Base-by-base conservation (phyloP, 2,329 filamentous ascomycete genomes). In the Xylaria hypoxylon region DNA sequence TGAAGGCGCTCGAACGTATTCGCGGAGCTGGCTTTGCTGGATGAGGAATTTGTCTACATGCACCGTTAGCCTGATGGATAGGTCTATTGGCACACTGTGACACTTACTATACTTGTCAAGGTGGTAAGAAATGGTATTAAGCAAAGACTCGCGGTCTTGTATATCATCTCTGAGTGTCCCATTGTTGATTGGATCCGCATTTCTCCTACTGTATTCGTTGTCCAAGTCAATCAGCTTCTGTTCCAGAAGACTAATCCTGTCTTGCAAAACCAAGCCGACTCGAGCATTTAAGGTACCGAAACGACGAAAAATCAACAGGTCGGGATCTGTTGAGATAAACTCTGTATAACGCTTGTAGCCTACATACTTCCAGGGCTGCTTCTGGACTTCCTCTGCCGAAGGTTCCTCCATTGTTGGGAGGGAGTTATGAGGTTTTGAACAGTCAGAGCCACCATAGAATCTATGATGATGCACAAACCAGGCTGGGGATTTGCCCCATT, bases 271-370 rank as follows among this genome's bases (percentile, higher is more conserved):
- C 5, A 80, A 68, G 1, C 75, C 65, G 13, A 78, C 64, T 35
- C 78, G 67, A 6, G 68, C 64, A 47, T 78, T 79, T 0, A 79
- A 67, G 0, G 69, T 59, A 7, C 71, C 70, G 53, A 81, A 80
- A 13, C 77, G 73, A 5, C 78, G 73, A 3, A 80, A 72, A 7
- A 80, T 72, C 24, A 73, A 68, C n/a, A 77, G 71, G 47, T 77
- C 77, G 17, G 72, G 69, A 3, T 79, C 77, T 0, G 77, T 76
- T 4, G 75, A 68, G 4, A 78, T 58, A 50, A 78, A 78, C 1
- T 72, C 33, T 0, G 72, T 8, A 53, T 76, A 79, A 24, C 72
- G 71, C 13, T 57, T 66, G 45, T 77, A 78, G 0, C 77, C 76
- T 7, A 75, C 70, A 48, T 75, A 77, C 50, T 78, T 77, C 76